Percentiles rank a stretch among this genome's conserved stretches.
These are phyloP conservation scores for Pholiota molesta DNA, from an alignment of 768 basidiomycete species.

Conservation along the genomic window DNA sequence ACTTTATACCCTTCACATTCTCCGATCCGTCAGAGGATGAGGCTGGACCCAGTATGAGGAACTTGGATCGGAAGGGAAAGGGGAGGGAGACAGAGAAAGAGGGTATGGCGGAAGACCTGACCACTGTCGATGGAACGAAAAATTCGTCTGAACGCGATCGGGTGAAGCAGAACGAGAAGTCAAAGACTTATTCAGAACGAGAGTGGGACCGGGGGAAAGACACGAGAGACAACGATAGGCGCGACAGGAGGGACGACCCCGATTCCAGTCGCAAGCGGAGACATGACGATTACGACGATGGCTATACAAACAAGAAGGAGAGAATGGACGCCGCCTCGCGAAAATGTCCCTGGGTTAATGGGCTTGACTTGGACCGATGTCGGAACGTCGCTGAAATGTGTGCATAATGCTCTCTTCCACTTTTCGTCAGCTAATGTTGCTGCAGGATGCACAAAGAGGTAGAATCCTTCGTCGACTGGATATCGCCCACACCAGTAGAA, in stretches of 20 bases:
- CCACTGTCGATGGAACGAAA: constrained; percentile 4
- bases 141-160: background rate
- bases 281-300: constrained; percentile 27
- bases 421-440: constrained; percentile 13
- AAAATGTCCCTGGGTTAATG: constrained; percentile 73
- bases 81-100: constrained; percentile 15
- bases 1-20: constrained; percentile 31
- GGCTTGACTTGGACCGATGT: constrained; percentile 72
- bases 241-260: constrained; percentile 14
- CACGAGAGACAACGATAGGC: constrained; percentile 24
- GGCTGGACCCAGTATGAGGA: constrained; percentile 13
- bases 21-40: constrained; percentile 24
- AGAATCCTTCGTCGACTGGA: constrained; percentile 80
- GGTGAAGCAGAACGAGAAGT: constrained; percentile 7
- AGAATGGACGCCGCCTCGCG: constrained; percentile 53
- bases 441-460: constrained; percentile 86
- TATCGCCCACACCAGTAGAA: constrained; percentile 84
- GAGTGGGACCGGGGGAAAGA: constrained; percentile 45
- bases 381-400: constrained; percentile 85
- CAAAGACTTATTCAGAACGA: constrained; percentile 24
- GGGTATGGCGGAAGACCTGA: background rate
- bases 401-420: constrained; percentile 30
- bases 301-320: constrained; percentile 55
- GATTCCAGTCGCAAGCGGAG: constrained; percentile 20
- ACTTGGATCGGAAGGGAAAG: constrained; percentile 22